Evolutionary conservation across 2,329 filamentous ascomycete species (phyloP).

Genomic region (Stachybotrys elegans): DNA sequence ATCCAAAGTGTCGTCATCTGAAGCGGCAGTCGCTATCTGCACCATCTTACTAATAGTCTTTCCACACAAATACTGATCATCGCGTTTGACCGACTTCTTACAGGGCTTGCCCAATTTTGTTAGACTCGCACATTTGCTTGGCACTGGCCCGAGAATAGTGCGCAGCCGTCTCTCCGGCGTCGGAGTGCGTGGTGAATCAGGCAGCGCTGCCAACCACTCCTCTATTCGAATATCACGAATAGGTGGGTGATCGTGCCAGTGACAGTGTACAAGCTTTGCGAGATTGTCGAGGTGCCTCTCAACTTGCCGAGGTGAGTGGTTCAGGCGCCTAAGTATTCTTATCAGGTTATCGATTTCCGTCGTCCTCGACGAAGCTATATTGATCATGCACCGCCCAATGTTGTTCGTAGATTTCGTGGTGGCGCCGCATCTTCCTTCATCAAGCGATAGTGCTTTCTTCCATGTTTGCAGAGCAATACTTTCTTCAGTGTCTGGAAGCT

Average conservation of each 20-base stretch:
- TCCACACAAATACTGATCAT: background rate
- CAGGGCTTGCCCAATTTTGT: constrained; percentile 1
- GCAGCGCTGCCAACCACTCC: background rate
- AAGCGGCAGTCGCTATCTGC: constrained; percentile 1
- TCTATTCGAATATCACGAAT: constrained; percentile 1
- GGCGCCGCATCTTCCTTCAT: constrained; percentile 1
- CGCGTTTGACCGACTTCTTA: constrained; percentile 1
- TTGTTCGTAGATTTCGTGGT: background rate
- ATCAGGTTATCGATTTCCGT: background rate
- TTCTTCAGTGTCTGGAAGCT: constrained; percentile 1
- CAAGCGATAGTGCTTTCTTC: constrained; percentile 1
- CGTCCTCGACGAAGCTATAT: background rate
- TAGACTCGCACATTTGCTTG: constrained; percentile 1
- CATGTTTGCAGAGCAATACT: background rate
- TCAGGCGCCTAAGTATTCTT: background rate
- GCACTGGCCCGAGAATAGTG: background rate
- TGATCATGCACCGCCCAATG: background rate
- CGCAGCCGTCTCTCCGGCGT: background rate
- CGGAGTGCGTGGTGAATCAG: constrained; percentile 1
- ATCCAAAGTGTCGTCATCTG: constrained; percentile 1
- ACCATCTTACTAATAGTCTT: constrained; percentile 1
- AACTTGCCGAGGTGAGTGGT: background rate
- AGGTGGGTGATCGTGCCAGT: constrained; percentile 1
- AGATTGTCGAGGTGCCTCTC: background rate
- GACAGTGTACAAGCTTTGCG: constrained; percentile 1